Base-by-base conservation (phyloP, 192 early-diverging fungal genomes). In the Coemansia sp. region DNA sequence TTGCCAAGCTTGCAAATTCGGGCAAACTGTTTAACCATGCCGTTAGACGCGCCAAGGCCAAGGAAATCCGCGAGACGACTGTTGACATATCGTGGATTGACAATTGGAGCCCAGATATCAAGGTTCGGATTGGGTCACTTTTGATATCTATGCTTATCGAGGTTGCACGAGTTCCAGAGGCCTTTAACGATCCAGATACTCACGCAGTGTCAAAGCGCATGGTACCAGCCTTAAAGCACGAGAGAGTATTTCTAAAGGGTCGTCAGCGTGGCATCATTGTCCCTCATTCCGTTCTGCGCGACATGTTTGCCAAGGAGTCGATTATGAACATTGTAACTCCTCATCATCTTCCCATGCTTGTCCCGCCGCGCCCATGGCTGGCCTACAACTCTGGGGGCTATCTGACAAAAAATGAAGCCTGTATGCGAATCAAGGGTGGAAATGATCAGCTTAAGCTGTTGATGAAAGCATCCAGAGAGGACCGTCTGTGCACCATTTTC, bases 321-420 rank as follows among this genome's bases (percentile, higher is more conserved):
- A 68, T 91, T 18, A 76, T 83, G 11, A 84, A 83, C 19, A 80
- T 82, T 10, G 72, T 94, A 13, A 87, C 87, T 47, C 91, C 94
- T 1, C 88, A 90, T 38, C 76, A 91, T n/a, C 79, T 98, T 19
- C 96, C 96, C 23, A 98, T 98, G 96, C 69, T 98, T 23, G 90
- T 98, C 11, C 89, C 87, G 37, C 96, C 96, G 58, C 89, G 89
- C 0, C 94, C 95, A 9, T 98, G 96, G 97, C 71, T 97, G 43
- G 88, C 90, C 1, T 91, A 84, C 68, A 90, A 91, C 41, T 85
- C 88, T 23, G 95, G 97, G 42, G 95, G 95, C 23, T 97, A 96
- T 73, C 65, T 96, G 13, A 86, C 85, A n/a, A 83, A 88, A 16
- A 77, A 88, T 42, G 86, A 86, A 48, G 81, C 80, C 4, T 89